Base-by-base conservation (phyloP, 2,329 filamentous ascomycete species). In the Fusarium sp. region DNA sequence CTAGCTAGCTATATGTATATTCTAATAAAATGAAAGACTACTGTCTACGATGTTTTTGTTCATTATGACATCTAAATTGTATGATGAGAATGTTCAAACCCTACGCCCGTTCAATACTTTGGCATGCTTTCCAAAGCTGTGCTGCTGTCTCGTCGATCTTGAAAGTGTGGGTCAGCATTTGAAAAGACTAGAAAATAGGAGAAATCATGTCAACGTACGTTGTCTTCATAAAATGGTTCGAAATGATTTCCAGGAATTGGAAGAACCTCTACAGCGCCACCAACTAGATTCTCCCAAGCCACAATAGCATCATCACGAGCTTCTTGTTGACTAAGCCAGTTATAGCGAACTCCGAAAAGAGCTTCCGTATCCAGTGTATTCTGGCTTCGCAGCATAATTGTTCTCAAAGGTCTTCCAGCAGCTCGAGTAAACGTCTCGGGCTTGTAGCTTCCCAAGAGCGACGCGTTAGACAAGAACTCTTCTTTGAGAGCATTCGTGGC, bases 121-220 rank as follows among this genome's bases (percentile, higher is more conserved):
- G 54, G 14, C 54, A 51, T 17, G 54, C 54, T 13, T 44, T 36
- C 54, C 54, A 57, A 14, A 57, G 54, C 11, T 51, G 54, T 2
- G 15, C 14, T 36, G 36, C 21, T 21, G 54, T 50, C 17, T 43
- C 13, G 10, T 19, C 28, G 19, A 57, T 50, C 54, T 57, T 28
- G 7, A 19, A 6, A n/a, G 8, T 43, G 0, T 6, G 2, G 17
- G 14, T 49, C n/a, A 57, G 54, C 14, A 43, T 34, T 44, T 26
- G 10, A 22, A 26, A n/a, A 21, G 17, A 8, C 3, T 1, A n/a
- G 6, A 24, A 10, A 38, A 45, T 7, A 10, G 1, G 26, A 9
- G 8, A 28, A 28, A 28, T 28, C 26, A 3, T 3, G 26, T 10
- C 26, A 15, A 42, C 54, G 2, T 24, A 57, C 54, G 10, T 50